Conservation (phyloP, 495 filamentous ascomycete genomes). For the Hapsidospora chrysogenum region DNA sequence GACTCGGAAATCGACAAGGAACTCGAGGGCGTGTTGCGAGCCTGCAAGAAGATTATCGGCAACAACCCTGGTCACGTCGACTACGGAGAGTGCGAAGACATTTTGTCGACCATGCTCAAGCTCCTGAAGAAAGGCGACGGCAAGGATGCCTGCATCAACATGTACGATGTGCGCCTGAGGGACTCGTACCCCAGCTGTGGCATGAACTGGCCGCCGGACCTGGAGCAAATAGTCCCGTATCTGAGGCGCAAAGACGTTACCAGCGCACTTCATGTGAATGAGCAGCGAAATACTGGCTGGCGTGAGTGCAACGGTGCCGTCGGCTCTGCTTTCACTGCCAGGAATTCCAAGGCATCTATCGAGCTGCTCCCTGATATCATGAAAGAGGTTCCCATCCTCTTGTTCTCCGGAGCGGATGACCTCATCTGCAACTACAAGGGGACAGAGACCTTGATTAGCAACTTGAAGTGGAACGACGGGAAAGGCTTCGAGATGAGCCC, state of each 20-base stretch:
- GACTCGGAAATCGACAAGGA: conserved; percentile 44
- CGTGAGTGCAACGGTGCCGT: conserved; percentile 78
- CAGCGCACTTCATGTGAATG: conserved; percentile 64
- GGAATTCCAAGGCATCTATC: conserved; percentile 54
- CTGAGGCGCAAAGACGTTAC: conserved; percentile 67
- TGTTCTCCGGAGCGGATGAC: conserved; percentile 90
- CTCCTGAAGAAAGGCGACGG: conserved; percentile 26
- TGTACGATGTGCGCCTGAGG: conserved; percentile 80
- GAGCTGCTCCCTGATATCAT: conserved; percentile 63
- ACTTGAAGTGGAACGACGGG: conserved; percentile 80
- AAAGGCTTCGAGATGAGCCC: conserved; percentile 82
- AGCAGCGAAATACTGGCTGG: conserved; percentile 74
- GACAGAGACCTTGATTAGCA: conserved; percentile 79
- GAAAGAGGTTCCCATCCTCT: conserved; percentile 53
- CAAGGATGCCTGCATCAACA: conserved; percentile 53
- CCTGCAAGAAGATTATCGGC: conserved; percentile 49
- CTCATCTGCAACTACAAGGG: conserved; percentile 95
- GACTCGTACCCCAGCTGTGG: conserved; percentile 67
- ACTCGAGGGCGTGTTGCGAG: conserved; percentile 29
- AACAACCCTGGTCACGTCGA: conserved; percentile 47
- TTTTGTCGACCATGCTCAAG: conserved; percentile 58
- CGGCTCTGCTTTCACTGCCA: conserved; percentile 44
- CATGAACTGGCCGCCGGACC: conserved; percentile 91
- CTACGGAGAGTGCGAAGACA: conserved; percentile 48
- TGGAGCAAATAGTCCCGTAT: conserved; percentile 61